phyloP scores from a whole-genome alignment of 441 rosid genomes.

The Macaranga tanarius region DNA sequence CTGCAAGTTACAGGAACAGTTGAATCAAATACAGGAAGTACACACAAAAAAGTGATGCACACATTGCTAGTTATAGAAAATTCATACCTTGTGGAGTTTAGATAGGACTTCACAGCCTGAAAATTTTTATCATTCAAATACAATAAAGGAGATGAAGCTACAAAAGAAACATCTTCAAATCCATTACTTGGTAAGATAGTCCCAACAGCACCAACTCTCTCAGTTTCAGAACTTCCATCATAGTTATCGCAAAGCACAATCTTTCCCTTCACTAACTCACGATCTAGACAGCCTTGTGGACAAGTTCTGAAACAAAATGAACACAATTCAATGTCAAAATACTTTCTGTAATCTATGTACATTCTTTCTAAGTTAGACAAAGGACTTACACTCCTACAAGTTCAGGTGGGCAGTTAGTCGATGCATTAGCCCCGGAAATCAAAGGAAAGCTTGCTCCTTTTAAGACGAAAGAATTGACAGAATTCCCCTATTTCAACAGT shows the following conservation, averaged over 20 bases:
- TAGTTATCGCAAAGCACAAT: slow-evolving; percentile 33
- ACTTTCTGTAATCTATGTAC: neutral
- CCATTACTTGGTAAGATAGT: neutral
- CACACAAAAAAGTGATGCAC: too few species aligned
- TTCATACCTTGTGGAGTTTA: slow-evolving; percentile 32
- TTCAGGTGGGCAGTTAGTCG: slow-evolving; percentile 10
- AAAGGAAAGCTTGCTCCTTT: slow-evolving; percentile 37
- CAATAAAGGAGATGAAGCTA: slow-evolving; percentile 33
- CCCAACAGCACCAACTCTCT: slow-evolving; percentile 37
- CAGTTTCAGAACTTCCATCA: neutral
- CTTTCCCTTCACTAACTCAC: slow-evolving; percentile 34
- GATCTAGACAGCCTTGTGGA: slow-evolving; percentile 23
- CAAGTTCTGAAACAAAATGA: slow-evolving; percentile 25
- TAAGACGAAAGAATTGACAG: slow-evolving; percentile 37
- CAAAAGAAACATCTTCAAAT: slow-evolving; percentile 9
- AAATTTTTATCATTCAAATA: slow-evolving; percentile 14
- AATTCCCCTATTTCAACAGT: slow-evolving; percentile 36
- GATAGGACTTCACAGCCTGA: slow-evolving; percentile 25
- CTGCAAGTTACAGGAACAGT: slow-evolving; percentile 16
- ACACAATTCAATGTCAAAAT: neutral
- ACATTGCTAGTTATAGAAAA: neutral
- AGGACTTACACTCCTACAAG: slow-evolving; percentile 29
- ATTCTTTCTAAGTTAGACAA: neutral
- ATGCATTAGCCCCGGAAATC: slow-evolving; percentile 27
- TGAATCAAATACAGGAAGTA: neutral